Percentiles rank a stretch among this genome's conserved stretches.
phyloP scores from a whole-genome alignment of 202 grass and related monocot genomes.

The Sporobolus alterniflorus region DNA sequence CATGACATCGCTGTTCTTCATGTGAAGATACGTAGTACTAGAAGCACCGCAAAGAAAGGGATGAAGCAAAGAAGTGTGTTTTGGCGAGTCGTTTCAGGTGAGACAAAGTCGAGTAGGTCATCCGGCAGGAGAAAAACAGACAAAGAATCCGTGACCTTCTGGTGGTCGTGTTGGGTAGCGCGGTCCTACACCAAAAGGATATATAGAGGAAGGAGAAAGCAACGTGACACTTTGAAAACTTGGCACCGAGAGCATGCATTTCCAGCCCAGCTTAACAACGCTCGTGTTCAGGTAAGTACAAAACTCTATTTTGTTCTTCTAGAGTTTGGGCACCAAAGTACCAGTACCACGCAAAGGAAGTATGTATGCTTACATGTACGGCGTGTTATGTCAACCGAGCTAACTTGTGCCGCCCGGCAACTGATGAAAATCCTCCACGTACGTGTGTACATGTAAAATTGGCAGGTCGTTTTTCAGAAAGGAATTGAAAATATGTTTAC shows the following conservation, averaged over 20 bases:
- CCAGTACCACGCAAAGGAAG: too few relatives aligned
- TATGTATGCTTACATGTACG: too few relatives aligned
- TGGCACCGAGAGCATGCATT: not conserved
- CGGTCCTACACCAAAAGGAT: not conserved
- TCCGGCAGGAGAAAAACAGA: not conserved
- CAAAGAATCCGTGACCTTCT: not conserved
- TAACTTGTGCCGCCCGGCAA: too few relatives aligned
- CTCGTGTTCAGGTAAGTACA: not conserved
- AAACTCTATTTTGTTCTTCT: not conserved
- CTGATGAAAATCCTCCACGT: too few relatives aligned
- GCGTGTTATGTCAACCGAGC: too few relatives aligned
- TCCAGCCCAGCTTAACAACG: not conserved
- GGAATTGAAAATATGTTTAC: too few relatives aligned
- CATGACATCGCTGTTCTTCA: too few relatives aligned
- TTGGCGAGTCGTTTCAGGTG: not conserved
- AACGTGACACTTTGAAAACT: not conserved
- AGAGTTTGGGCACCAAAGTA: not conserved
- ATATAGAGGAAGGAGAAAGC: not conserved
- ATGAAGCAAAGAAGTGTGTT: not conserved
- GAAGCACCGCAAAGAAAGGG: not conserved
- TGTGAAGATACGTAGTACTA: not conserved
- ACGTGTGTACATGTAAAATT: too few relatives aligned
- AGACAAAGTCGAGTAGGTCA: not conserved
- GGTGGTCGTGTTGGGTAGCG: too few relatives aligned
- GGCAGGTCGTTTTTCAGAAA: too few relatives aligned